Evolutionary conservation across 2,329 filamentous ascomycete species (phyloP).

Genomic region (Beauveria medogensis): DNA sequence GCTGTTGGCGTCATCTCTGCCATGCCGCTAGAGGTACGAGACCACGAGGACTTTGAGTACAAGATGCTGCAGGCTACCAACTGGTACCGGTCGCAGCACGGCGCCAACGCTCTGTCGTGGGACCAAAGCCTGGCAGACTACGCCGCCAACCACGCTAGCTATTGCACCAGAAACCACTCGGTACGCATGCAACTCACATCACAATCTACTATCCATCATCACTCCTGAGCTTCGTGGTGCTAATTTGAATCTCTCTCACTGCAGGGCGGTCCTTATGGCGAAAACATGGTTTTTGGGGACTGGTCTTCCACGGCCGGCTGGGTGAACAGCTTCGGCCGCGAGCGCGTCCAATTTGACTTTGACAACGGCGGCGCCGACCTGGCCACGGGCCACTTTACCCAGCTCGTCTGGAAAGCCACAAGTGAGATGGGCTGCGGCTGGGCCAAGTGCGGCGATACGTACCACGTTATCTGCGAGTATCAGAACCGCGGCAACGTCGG

Average conservation of each 20-base stretch:
- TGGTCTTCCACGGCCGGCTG: not conserved
- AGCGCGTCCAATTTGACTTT: conserved; percentile 13
- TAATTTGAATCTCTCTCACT: not conserved
- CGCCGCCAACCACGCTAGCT: conserved; percentile 52
- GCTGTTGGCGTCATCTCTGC: not conserved
- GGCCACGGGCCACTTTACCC: conserved; percentile 21
- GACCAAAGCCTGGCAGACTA: conserved; percentile 48
- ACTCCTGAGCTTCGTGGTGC: not conserved
- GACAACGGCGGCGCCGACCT: not conserved
- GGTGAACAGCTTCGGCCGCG: conserved; percentile 13
- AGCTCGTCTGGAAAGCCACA: conserved; percentile 24
- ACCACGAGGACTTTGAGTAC: conserved; percentile 1
- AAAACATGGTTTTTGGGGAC: not conserved
- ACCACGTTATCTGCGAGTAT: conserved; percentile 15
- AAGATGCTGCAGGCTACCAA: conserved; percentile 62
- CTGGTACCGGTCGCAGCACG: conserved; percentile 71
- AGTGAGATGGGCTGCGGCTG: conserved; percentile 19
- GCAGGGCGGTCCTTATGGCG: not conserved
- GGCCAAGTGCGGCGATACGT: conserved; percentile 9
- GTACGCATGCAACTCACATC: not conserved
- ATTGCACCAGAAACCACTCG: conserved; percentile 49
- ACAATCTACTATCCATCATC: too few species aligned
- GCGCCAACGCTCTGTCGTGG: conserved; percentile 55
- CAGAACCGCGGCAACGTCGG: conserved; percentile 9
- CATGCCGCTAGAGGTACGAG: not conserved